Evolutionary conservation across 495 filamentous ascomycete genomes (phyloP), one percentile per base, ranked within the genome.

Genomic region (Parmelia sp.): DNA sequence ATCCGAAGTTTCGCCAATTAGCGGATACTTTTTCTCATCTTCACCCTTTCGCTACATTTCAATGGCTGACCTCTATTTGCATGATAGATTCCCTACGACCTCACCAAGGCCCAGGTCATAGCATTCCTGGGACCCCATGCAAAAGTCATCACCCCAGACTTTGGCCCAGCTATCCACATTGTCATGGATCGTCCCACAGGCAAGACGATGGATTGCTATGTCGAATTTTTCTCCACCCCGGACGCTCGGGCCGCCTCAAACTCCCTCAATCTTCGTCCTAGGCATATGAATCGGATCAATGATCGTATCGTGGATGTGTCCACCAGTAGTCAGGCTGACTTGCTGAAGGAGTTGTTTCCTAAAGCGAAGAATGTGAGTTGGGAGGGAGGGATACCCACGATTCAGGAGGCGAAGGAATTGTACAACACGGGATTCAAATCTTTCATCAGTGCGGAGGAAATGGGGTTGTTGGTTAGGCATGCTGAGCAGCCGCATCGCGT

Each of bases 121-220:
- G 85, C 88, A 17, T 83, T 90, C 69, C 74, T 91, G 15, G 89
- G 88, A n/a, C 82, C 83, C n/a, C 82, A 81, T 64, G 82, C 86
- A 0, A 80, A 77, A 21, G 74, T 90, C 44, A 73, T 88, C 44
- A 62, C 69, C 39, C 76, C 78, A 51, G 82, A 84, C 55, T 67
- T 73, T 3, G 78, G 86, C 9, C 85, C 84, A 59, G 79, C 88
- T 0, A 75, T 92, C 14, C 90, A 94, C 68, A 90, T 94, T 65
- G 89, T 91, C 67, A 91, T 94, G 88, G 90, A 93, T 58, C 86
- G 88, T 11, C 77, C 83, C 0, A 89, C 87, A 1, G 82, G 82
- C 57, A 93, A 92, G 80, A 92, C 90, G 0, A 84, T 86, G 73
- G 88, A 92, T 59, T 87, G 82, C 63, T 94, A 78, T 66, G 83